These are phyloP conservation scores for Lactifluus rugatus DNA, from an alignment of 768 basidiomycete genomes.

Conservation along the genomic window DNA sequence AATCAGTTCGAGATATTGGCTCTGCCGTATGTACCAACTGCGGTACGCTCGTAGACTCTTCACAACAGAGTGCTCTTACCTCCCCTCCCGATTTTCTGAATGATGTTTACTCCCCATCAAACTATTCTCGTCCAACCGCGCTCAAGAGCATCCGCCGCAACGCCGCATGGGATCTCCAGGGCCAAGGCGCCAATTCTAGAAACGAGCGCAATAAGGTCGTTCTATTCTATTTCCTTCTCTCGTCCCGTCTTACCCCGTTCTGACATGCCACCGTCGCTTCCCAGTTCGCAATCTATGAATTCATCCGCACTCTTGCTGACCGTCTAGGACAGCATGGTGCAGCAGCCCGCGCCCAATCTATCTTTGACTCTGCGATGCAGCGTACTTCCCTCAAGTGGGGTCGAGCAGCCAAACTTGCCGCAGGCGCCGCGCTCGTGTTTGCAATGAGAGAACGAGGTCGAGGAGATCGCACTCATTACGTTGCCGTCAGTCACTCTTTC, in stretches of 20 bases:
- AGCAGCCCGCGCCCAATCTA: slow-evolving; percentile 51
- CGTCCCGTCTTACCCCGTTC: slow-evolving; percentile 14
- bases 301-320: slow-evolving; percentile 50
- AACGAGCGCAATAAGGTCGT: slow-evolving; percentile 52
- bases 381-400: slow-evolving; percentile 60
- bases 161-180: slow-evolving; percentile 51
- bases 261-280: not conserved
- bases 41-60: slow-evolving; percentile 57
- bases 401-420: slow-evolving; percentile 54
- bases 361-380: slow-evolving; percentile 62
- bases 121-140: slow-evolving; percentile 24
- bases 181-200: slow-evolving; percentile 56
- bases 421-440: slow-evolving; percentile 60
- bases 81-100: slow-evolving; percentile 32
- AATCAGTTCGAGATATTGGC: slow-evolving; percentile 16
- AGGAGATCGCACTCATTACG: slow-evolving; percentile 56
- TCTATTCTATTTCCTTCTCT: slow-evolving; percentile 2
- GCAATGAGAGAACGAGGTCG: slow-evolving; percentile 63
- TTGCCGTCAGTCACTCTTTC: slow-evolving; percentile 37
- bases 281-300: slow-evolving; percentile 54
- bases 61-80: slow-evolving; percentile 46
- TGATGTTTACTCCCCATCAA: slow-evolving; percentile 26
- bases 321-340: slow-evolving; percentile 52
- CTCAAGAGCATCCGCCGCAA: slow-evolving; percentile 41
- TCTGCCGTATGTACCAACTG: slow-evolving; percentile 54